These are phyloP conservation scores for Kodamaea restingae DNA, from an alignment of 805 yeast genomes.

Conservation along the genomic window DNA sequence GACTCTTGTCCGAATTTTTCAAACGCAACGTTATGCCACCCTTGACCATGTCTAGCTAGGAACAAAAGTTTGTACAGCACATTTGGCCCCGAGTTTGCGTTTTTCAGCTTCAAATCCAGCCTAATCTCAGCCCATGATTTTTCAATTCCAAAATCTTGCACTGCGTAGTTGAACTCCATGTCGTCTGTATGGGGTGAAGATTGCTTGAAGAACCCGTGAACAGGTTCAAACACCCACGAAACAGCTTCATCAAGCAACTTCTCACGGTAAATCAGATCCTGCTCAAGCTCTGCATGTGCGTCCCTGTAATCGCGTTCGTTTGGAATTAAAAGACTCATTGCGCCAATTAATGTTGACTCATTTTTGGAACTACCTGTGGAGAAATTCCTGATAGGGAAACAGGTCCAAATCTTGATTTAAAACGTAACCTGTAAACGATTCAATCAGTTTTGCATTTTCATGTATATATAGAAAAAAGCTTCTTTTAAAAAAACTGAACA, in stretches of 20 bases:
- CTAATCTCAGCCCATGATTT: slow-evolving; percentile 17
- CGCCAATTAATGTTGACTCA: background rate
- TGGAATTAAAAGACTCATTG: slow-evolving; percentile 29
- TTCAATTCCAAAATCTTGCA: slow-evolving; percentile 18
- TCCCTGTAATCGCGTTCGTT: slow-evolving; percentile 27
- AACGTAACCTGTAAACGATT: background rate
- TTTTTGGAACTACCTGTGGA: background rate
- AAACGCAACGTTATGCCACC: slow-evolving; percentile 22
- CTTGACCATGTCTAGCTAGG: slow-evolving; percentile 28
- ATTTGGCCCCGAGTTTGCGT: slow-evolving; percentile 12
- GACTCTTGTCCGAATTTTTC: slow-evolving; percentile 20
- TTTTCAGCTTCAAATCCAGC: slow-evolving; percentile 13
- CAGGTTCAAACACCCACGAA: slow-evolving; percentile 21
- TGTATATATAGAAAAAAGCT: slow-evolving; percentile 1
- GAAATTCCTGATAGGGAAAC: background rate
- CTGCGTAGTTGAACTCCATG: slow-evolving; percentile 19
- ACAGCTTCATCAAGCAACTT: slow-evolving; percentile 9
- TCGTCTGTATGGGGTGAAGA: slow-evolving; percentile 20
- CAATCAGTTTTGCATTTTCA: background rate
- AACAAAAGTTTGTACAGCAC: slow-evolving; percentile 20
- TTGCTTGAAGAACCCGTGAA: slow-evolving; percentile 23
- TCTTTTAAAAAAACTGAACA: slow-evolving; percentile 1
- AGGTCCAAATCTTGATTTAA: no score
- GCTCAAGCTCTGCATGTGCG: slow-evolving; percentile 27
- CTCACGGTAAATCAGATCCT: slow-evolving; percentile 16